phyloP scores from a whole-genome alignment of 2,329 filamentous ascomycete genomes.

The Fusarium annulatum region DNA sequence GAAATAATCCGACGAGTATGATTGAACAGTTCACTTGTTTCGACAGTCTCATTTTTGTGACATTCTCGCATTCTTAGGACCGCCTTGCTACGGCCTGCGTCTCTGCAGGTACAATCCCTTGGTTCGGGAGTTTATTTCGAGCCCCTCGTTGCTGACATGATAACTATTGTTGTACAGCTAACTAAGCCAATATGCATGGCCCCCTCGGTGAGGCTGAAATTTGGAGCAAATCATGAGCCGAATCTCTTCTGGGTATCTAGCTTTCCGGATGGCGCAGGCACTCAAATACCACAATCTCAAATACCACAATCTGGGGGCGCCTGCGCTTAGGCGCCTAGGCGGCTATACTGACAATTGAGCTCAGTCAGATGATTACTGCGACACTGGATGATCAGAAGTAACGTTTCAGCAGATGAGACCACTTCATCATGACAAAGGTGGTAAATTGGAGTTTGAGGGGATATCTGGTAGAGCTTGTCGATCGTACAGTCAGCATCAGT shows the following conservation, averaged over 20 bases:
- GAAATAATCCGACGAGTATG: constrained; percentile 16
- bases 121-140: not conserved
- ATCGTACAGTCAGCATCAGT: constrained; percentile 20
- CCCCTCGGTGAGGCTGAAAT: not conserved
- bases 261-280: constrained; percentile 11
- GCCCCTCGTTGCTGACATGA: not conserved
- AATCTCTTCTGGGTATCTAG: constrained; percentile 12
- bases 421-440: not conserved
- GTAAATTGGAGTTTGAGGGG: not conserved
- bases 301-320: constrained; percentile 10
- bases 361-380: not conserved
- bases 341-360: constrained; percentile 10
- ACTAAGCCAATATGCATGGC: not conserved
- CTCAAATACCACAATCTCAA: not conserved
- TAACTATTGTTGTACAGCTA: not conserved
- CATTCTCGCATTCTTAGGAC: no score
- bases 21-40: not conserved
- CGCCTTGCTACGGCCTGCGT: not conserved
- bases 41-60: not conserved
- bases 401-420: constrained; percentile 10
- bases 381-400: not conserved
- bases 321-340: constrained; percentile 33
- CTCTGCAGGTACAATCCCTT: not conserved
- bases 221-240: not conserved
- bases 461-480: not conserved